phyloP scores from a whole-genome alignment of 2,329 filamentous ascomycete genomes.

The Colletotrichum agaves region DNA sequence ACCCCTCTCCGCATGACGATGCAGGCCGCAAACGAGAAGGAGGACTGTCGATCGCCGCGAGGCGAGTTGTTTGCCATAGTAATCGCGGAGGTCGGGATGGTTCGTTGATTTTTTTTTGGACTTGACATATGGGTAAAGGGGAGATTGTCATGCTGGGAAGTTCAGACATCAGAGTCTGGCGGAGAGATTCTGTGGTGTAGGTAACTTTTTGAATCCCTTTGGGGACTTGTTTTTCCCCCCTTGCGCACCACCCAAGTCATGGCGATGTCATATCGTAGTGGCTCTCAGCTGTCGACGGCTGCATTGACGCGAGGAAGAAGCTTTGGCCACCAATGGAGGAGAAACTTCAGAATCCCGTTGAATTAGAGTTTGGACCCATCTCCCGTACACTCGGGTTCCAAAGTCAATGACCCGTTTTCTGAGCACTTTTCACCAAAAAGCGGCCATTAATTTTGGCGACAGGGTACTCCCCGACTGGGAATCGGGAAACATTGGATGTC shows the following conservation, averaged over 20 bases:
- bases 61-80: conserved; percentile 30
- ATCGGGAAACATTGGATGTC: neutral
- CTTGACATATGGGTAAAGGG: conserved; percentile 4
- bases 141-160: neutral
- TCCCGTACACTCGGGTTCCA: no score
- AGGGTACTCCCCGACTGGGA: no score
- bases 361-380: no score
- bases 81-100: conserved; percentile 22
- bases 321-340: neutral
- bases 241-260: no score
- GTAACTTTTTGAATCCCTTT: no score
- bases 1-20: conserved; percentile 27
- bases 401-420: no score
- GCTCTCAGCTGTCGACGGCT: neutral
- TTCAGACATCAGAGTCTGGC: no score
- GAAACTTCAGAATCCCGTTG: neutral
- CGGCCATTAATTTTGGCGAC: no score
- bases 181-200: neutral
- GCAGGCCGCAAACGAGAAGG: conserved; percentile 21
- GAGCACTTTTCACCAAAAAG: no score
- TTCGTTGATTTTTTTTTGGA: conserved; percentile 2
- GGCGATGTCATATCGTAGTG: neutral
- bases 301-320: neutral
- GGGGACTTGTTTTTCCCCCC: no score
- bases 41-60: conserved; percentile 18